These are phyloP conservation scores for Barnettozyma hawaiiensis DNA, from an alignment of 1,139 yeast species.

Conservation along the genomic window DNA sequence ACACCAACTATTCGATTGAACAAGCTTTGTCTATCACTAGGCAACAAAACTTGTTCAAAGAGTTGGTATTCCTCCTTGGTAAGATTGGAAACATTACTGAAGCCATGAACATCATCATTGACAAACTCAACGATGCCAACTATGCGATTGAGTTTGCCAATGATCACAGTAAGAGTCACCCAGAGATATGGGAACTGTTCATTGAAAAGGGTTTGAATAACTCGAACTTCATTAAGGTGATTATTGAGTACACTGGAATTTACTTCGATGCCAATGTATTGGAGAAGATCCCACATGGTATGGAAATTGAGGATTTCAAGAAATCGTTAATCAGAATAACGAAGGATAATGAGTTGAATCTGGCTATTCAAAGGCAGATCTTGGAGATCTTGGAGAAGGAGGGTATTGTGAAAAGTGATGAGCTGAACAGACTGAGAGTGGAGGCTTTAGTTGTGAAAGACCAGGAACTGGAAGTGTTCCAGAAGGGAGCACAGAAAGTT, in stretches of 20 bases:
- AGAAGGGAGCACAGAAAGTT: slow-evolving; percentile 11
- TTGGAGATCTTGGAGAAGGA: slow-evolving; percentile 58
- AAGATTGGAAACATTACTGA: slow-evolving; percentile 73
- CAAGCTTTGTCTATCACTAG: slow-evolving; percentile 64
- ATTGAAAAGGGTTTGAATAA: slow-evolving; percentile 64
- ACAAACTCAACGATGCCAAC: slow-evolving; percentile 70
- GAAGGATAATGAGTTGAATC: slow-evolving; percentile 56
- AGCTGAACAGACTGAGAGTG: slow-evolving; percentile 21
- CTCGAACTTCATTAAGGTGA: slow-evolving; percentile 68
- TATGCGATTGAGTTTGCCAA: slow-evolving; percentile 80
- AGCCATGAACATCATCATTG: slow-evolving; percentile 73
- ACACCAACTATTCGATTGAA: slow-evolving; percentile 57
- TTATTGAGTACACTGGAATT: slow-evolving; percentile 66
- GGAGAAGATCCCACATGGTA: slow-evolving; percentile 53
- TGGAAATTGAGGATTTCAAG: slow-evolving; percentile 62
- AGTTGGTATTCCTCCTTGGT: slow-evolving; percentile 76
- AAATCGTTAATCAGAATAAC: slow-evolving; percentile 58
- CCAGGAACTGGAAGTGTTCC: slow-evolving; percentile 1
- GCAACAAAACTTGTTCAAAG: slow-evolving; percentile 47
- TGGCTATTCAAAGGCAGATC: slow-evolving; percentile 53
- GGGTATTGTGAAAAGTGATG: slow-evolving; percentile 40
- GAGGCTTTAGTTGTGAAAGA: slow-evolving; percentile 15
- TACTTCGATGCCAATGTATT: slow-evolving; percentile 67
- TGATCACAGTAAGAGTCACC: slow-evolving; percentile 49
- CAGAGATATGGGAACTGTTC: slow-evolving; percentile 74